These are phyloP conservation scores for Zasmidium angulare DNA, from an alignment of 2,329 filamentous ascomycete species.

Conservation along the genomic window DNA sequence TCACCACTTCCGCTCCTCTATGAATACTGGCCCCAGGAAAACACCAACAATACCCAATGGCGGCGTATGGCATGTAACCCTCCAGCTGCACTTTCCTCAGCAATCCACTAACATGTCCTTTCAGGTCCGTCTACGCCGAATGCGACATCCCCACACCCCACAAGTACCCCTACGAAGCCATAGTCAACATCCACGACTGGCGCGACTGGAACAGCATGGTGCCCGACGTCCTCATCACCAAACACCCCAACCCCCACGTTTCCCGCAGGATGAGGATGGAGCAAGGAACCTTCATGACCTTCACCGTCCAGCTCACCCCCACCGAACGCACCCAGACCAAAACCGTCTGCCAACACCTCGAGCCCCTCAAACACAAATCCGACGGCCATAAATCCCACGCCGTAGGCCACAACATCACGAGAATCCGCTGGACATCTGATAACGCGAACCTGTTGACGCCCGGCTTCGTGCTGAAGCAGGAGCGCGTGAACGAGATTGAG, in stretches of 20 bases:
- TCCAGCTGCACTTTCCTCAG: too few relatives aligned
- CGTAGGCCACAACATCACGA: constrained; percentile 29
- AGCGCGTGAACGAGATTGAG: constrained; percentile 50
- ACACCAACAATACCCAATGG: constrained; percentile 32
- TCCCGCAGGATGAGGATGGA: constrained; percentile 23
- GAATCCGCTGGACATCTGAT: constrained; percentile 33
- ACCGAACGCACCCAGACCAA: constrained; percentile 27
- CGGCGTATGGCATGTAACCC: constrained; percentile 23
- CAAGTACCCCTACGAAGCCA: constrained; percentile 43
- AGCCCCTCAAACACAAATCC: constrained; percentile 29
- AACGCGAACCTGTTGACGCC: constrained; percentile 32
- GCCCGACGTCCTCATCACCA: constrained; percentile 45
- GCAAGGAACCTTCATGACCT: constrained; percentile 46
- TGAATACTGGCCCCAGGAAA: constrained; percentile 28
- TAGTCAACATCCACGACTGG: constrained; percentile 47
- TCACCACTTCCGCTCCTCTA: constrained; percentile 29
- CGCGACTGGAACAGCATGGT: constrained; percentile 50
- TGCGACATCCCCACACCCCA: constrained; percentile 43
- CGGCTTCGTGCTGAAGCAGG: constrained; percentile 40
- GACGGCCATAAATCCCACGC: constrained; percentile 18
- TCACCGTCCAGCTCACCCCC: constrained; percentile 44
- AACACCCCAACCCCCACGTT: constrained; percentile 38
- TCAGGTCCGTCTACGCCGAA: constrained; percentile 28
- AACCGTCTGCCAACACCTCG: constrained; percentile 38
- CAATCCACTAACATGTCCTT: too few relatives aligned